phyloP scores from a whole-genome alignment of 2,329 filamentous ascomycete genomes.

The Verticillium nubilum region DNA sequence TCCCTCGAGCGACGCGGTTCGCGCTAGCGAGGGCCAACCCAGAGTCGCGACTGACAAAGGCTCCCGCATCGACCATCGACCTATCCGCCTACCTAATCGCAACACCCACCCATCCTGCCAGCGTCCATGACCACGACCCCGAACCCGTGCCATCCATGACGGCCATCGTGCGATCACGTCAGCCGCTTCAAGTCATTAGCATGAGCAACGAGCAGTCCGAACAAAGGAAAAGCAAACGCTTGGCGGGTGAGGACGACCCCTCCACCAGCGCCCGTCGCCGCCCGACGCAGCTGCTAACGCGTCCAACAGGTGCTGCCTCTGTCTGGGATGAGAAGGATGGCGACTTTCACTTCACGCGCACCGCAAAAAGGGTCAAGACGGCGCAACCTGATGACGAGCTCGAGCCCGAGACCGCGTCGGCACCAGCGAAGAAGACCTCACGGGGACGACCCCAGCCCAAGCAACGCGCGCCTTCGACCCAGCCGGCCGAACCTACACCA shows the following conservation, averaged over 20 bases:
- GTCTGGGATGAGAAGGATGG: constrained; percentile 63
- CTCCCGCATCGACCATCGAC: neutral
- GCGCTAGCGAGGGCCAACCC: neutral
- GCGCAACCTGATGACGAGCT: constrained; percentile 34
- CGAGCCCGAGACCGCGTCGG: constrained; percentile 32
- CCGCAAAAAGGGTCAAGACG: constrained; percentile 59
- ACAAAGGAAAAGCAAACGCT: constrained; percentile 58
- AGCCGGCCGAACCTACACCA: constrained; percentile 17
- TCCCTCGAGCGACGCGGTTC: neutral
- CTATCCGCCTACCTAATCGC: neutral
- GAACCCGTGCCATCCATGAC: constrained; percentile 56
- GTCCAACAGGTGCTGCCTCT: constrained; percentile 28
- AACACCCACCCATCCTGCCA: neutral
- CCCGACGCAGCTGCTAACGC: neutral
- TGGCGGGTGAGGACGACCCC: constrained; percentile 46
- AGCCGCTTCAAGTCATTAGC: constrained; percentile 62
- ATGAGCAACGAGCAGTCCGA: constrained; percentile 61
- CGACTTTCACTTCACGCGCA: constrained; percentile 70
- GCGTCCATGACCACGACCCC: neutral
- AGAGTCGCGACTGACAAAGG: neutral
- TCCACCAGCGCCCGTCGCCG: neutral
- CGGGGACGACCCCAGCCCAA: constrained; percentile 33
- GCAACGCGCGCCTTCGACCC: constrained; percentile 24
- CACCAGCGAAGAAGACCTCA: constrained; percentile 27
- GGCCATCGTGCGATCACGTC: constrained; percentile 60